phyloP scores from a whole-genome alignment of 1,139 yeast species.

The Blastobotrys elegans region DNA sequence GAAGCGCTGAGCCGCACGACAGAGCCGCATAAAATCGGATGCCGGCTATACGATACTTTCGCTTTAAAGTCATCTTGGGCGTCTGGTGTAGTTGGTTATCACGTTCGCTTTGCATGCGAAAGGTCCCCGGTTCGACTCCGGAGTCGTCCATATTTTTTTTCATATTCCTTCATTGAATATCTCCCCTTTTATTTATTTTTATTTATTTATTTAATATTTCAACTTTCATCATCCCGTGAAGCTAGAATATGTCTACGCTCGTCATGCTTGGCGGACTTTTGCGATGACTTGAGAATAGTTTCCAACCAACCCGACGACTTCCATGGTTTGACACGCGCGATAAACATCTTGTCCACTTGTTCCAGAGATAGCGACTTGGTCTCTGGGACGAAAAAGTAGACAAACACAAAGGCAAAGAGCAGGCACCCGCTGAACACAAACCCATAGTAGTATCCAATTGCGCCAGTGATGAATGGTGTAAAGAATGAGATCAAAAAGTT shows the following conservation, averaged over 20 bases:
- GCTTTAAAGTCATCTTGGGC: conserved; percentile 8
- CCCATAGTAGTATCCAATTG: conserved; percentile 58
- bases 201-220: no score
- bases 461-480: conserved; percentile 42
- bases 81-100: conserved; percentile 23
- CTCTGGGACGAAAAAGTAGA: conserved; percentile 62
- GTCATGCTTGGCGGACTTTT: not conserved
- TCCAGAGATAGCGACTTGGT: conserved; percentile 72
- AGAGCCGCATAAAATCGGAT: not conserved
- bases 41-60: not conserved
- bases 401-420: conserved; percentile 56
- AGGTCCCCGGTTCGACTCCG: conserved; percentile 24
- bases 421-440: conserved; percentile 72
- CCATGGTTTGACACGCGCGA: conserved; percentile 7
- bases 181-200: no score
- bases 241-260: not conserved
- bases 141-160: conserved; percentile 18
- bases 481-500: conserved; percentile 58
- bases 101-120: conserved; percentile 23
- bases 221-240: not conserved
- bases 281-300: not conserved
- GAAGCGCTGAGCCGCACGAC: no score
- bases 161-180: no score
- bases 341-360: conserved; percentile 46
- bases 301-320: conserved; percentile 5